Percentiles rank a stretch among this genome's conserved stretches.
These are phyloP conservation scores for Pichia sp. DNA, from an alignment of 1,139 yeast species.

Conservation along the genomic window DNA sequence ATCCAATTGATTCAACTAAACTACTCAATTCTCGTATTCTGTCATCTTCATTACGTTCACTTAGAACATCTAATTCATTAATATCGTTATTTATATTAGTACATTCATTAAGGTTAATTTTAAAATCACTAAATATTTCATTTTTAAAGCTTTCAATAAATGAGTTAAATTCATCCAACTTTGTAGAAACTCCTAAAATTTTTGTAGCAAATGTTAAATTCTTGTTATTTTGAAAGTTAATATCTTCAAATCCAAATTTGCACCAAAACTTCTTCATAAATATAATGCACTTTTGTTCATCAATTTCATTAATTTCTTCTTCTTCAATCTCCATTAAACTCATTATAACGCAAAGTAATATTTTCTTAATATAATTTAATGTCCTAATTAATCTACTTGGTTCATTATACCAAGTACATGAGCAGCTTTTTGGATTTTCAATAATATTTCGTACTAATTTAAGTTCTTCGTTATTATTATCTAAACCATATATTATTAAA, in stretches of 20 bases:
- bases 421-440: conserved; percentile 7
- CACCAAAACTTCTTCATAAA: conserved; percentile 11
- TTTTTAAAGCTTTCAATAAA: conserved; percentile 8
- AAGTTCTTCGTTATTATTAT: conserved; percentile 9
- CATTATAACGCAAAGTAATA: conserved; percentile 11
- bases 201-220: conserved; percentile 14
- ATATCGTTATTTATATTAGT: not conserved
- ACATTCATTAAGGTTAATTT: not conserved
- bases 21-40: conserved; percentile 13
- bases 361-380: conserved; percentile 6
- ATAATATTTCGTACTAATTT: conserved; percentile 9
- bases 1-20: conserved; percentile 17
- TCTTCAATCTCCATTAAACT: conserved; percentile 8
- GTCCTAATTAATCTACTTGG: conserved; percentile 6
- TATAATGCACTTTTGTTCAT: not conserved
- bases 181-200: conserved; percentile 15
- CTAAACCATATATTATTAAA: conserved; percentile 11
- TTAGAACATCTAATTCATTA: conserved; percentile 10
- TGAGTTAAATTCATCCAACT: conserved; percentile 8
- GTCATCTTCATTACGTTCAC: conserved; percentile 23
- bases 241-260: conserved; percentile 7
- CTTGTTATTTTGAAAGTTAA: not conserved
- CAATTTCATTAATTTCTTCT: not conserved
- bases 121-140: conserved; percentile 1
- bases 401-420: conserved; percentile 12